These are phyloP conservation scores for Fennellomyces sp. DNA, from an alignment of 371 early-diverging fungal genomes.

Conservation along the genomic window DNA sequence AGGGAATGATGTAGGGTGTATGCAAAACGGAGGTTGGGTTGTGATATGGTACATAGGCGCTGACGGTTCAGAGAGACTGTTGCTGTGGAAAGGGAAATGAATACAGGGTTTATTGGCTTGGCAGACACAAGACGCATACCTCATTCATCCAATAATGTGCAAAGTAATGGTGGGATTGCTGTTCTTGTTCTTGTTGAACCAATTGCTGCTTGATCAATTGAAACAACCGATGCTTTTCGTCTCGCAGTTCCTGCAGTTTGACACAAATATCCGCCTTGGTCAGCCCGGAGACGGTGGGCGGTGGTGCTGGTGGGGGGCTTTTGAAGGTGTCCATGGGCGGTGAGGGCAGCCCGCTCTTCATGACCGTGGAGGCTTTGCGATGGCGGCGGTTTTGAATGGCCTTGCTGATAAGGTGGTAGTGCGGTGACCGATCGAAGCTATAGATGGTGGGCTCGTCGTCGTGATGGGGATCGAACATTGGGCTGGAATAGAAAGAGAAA, in stretches of 20 bases:
- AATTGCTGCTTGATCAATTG: background rate
- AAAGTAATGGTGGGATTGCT: background rate
- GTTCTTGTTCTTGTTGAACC: background rate
- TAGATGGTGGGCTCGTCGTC: background rate
- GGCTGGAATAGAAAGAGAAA: background rate
- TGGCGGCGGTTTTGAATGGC: background rate
- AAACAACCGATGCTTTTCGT: background rate
- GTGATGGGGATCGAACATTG: background rate
- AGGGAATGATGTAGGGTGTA: no score
- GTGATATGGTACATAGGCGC: no score
- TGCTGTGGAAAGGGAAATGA: no score
- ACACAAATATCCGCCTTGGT: conserved; percentile 1
- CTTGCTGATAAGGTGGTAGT: conserved; percentile 2
- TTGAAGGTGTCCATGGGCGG: background rate
- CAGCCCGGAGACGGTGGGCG: background rate
- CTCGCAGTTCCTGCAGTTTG: background rate
- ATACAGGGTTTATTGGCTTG: no score
- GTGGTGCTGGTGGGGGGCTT: background rate
- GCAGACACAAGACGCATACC: no score
- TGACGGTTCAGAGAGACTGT: no score
- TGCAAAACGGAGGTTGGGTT: no score
- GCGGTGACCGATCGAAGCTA: background rate
- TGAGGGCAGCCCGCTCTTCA: background rate
- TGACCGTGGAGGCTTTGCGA: background rate
- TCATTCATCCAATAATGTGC: no score